Evolutionary conservation across 306 rosid genomes (phyloP), one percentile per base, ranked within the genome.

Genomic region (Acacia acuminata): DNA sequence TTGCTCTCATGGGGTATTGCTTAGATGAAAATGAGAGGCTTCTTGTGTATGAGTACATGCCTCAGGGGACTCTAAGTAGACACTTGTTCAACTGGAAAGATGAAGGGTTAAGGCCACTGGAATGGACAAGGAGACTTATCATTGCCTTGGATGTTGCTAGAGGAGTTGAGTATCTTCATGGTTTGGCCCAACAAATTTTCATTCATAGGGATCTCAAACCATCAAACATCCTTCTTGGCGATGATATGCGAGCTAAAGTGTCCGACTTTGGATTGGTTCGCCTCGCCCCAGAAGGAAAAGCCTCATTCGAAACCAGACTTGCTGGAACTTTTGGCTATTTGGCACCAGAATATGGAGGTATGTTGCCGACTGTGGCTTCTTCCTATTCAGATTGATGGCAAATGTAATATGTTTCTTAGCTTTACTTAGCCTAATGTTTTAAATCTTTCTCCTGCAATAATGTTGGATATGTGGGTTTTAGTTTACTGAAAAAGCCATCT

Each of bases 321-420:
- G 99, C 99, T 0, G 97, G 99, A 87, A 96, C 99, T 58, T 96
- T 96, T 73, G 99, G 99, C 14, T 96, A 96, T 82, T 84, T 96
- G 75, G 97, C 98, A 42, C 99, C 99, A 10, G 99, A 96, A 61
- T 96, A 96, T 81, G 99, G 98, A 71, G 94, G 99, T 94, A 82
- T 71, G 32, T 51, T 69, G 44, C 24, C 14, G 12, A 63, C 68
- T 63, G 60, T 36, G 32, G 70, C 40, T 38, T 74, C 79, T 24
- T 5, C 3, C 38, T 9, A 27, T n/a, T 32, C 8, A 15, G 8
- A 69, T 71, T 53, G 7, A 51, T 12, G 58, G 51, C 40, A n/a
- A 69, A 3, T 42, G 61, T 75, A 4, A 38, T 11, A n/a, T 67
- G 78, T 48, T 82, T 53, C 60, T 1, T 10, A 5, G 20, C 60